Evolutionary conservation across 345 rosid species (phyloP).

Genomic region (Syzygium grande): DNA sequence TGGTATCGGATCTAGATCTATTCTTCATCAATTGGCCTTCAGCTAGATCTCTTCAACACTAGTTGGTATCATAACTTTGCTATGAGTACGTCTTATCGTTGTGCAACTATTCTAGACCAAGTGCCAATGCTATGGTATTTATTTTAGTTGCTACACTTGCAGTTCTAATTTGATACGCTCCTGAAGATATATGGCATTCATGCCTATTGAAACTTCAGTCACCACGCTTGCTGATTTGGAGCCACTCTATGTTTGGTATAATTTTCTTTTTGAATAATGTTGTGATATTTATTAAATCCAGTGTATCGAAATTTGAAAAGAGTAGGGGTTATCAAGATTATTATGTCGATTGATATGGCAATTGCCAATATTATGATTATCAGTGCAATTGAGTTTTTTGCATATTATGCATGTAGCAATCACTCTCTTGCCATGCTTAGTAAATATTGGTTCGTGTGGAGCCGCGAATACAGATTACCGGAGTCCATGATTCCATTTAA

Average conservation of each 20-base stretch:
- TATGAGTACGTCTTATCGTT: fast-evolving
- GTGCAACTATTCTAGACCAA: not conserved
- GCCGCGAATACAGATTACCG: no score
- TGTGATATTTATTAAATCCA: not conserved
- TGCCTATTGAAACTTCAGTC: not conserved
- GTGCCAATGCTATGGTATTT: fast-evolving
- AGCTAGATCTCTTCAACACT: not conserved
- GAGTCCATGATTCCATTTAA: no score
- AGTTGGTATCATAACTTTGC: not conserved
- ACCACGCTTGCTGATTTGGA: not conserved
- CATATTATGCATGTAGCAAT: no score
- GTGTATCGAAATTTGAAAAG: not conserved
- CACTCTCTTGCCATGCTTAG: no score
- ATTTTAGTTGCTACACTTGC: not conserved
- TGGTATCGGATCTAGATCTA: not conserved
- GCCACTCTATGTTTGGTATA: not conserved
- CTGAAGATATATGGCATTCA: not conserved
- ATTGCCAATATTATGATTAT: no score
- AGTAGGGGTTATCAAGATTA: no score
- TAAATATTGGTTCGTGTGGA: no score
- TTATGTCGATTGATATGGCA: no score
- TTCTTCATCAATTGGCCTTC: not conserved
- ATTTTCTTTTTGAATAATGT: not conserved
- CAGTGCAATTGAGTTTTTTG: no score
- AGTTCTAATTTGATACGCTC: not conserved